Conservation (phyloP, 495 filamentous ascomycete species). For the Wilcoxina mikolae region DNA sequence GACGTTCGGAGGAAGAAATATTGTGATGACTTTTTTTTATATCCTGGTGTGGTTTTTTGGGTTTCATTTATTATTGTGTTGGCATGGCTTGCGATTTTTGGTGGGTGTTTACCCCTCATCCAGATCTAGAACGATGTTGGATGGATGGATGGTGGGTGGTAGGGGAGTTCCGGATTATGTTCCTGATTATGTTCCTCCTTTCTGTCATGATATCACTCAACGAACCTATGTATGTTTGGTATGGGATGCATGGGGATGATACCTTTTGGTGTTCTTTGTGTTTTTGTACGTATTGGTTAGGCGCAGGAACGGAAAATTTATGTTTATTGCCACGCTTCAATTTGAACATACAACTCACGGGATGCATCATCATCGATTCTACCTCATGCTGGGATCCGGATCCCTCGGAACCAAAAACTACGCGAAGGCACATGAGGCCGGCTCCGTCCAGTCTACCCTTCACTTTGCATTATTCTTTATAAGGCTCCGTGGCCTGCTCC, state of each 20-base stretch:
- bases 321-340: neutral
- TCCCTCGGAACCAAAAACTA: too few relatives aligned
- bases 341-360: neutral
- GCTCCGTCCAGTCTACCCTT: too few relatives aligned
- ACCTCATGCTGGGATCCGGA: too few relatives aligned
- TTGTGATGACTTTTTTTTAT: neutral
- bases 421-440: too few relatives aligned
- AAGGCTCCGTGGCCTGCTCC: too few relatives aligned
- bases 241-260: neutral
- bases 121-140: neutral
- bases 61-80: neutral
- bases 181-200: neutral
- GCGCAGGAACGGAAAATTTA: neutral
- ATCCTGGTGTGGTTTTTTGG: neutral
- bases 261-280: neutral
- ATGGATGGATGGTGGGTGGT: neutral
- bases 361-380: neutral
- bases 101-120: neutral
- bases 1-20: too few relatives aligned
- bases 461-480: too few relatives aligned
- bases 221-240: neutral
- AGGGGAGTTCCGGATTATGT: neutral
- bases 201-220: neutral
- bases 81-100: neutral
- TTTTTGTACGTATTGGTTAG: neutral